Evolutionary conservation across 2,329 filamentous ascomycete genomes (phyloP).

Genomic region (Pseudocercospora musae): DNA sequence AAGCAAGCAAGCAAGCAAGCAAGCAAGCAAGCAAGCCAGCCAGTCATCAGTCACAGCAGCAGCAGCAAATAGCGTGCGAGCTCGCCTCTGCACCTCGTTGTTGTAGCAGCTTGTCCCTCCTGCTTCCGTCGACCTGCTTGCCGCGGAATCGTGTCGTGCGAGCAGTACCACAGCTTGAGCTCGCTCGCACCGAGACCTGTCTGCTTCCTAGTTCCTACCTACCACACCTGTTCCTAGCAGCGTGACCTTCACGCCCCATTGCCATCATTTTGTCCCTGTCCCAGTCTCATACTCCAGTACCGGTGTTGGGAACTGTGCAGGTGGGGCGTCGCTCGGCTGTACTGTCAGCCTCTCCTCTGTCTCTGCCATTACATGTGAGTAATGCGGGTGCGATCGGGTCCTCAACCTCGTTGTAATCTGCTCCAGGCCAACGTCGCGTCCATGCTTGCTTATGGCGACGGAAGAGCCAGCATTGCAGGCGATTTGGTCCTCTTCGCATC

Average conservation of each 20-base stretch:
- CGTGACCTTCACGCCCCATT: not conserved
- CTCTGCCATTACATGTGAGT: conserved; percentile 13
- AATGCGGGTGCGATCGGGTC: conserved; percentile 15
- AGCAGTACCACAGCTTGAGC: conserved; percentile 11
- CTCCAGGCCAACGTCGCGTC: not conserved
- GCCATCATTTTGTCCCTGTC: not conserved
- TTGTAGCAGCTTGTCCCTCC: not conserved
- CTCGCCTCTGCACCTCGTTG: not conserved
- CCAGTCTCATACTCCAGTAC: not conserved
- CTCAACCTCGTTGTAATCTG: not conserved
- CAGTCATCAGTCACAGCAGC: not conserved
- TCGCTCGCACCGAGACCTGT: conserved; percentile 14
- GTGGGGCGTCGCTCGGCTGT: conserved; percentile 10
- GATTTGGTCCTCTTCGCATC: conserved; percentile 1
- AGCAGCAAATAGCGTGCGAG: not conserved
- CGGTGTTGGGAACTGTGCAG: not conserved
- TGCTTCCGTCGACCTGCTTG: not conserved
- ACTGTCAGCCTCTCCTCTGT: conserved; percentile 11
- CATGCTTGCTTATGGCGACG: conserved; percentile 1
- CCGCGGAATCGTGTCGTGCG: conserved; percentile 1
- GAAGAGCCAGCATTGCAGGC: conserved; percentile 2
- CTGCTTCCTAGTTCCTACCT: not conserved
- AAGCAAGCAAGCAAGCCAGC: too few relatives aligned
- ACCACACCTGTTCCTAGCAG: not conserved
- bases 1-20: too few relatives aligned